Evolutionary conservation across 2,329 filamentous ascomycete species (phyloP), one percentile per base, ranked within the genome.

Genomic region (Beauveria australis): DNA sequence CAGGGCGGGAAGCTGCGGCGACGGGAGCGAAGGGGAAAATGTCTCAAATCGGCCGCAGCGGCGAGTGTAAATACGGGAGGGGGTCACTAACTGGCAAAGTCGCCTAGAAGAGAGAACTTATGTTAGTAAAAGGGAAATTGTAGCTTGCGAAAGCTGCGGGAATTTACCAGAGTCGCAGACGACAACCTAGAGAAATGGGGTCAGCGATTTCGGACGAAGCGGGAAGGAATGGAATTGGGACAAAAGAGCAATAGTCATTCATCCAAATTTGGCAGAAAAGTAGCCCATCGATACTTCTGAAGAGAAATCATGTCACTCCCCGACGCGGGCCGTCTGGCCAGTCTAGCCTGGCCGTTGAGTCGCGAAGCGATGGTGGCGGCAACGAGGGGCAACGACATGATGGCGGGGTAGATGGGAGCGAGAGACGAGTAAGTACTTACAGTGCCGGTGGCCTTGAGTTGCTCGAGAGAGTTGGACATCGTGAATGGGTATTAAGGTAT

Each of bases 141-240:
- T 60, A 51, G 51, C 19, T 37, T 22, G 22, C 53, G 62, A 64
- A 59, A 63, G 57, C 59, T 73, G 72, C 66, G 72, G 69, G 67
- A 73, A 75, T 82, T 79, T 89, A 88, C 92, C 94, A 78, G 93
- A 96, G 82, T 97, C 94, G 78, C 89, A 93, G 77, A 97, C 94
- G 74, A 97, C 94, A 66, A 91, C 89, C 91, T 94, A 58, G 19
- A 37, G 30, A 43, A 22, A 47, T 41, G 41, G 46, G 30, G 58
- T 60, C 43, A 60, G 58, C 58, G 22, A 22, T 10, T 33, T 41
- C 7, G 18, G 19, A 28, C 16, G 28, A 60, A 24, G 43, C n/a
- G 43, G 58, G 14, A 18, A 30, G 9, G 43, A 3, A 37, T 48
- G 24, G 41, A 14, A 53, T 37, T 49, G 40, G 5, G 12, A 10